Evolutionary conservation across 371 early-diverging fungal species (phyloP), one percentile per base, ranked within the genome.

Genomic region (Mucor mucedo): DNA sequence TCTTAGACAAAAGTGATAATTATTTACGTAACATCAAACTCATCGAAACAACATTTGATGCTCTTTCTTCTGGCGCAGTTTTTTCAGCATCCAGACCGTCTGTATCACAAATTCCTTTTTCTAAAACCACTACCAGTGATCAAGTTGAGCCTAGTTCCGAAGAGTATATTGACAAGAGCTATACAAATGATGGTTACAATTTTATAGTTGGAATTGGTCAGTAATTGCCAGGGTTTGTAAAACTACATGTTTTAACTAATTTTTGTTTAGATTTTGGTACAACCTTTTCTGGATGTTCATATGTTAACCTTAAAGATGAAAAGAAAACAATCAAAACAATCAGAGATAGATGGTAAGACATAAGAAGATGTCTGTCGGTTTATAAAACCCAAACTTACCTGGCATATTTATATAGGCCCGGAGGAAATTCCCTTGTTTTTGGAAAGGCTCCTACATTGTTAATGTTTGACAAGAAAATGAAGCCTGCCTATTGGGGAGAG

Each of bases 221-320:
- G 45, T 45, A 11, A 28, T 4, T 2, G 40, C 14, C 44, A 29
- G 3, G 21, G 21, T 21, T 21, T 21, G 21, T 21, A 16, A 21
- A 10, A 33, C 16, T 30, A 32, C 16, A 32, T 29, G 29, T 11
- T 56, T 32, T 9, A 42, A 41, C 29, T 10, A 27, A 41, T 41
- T 35, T 42, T 61, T 7, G 5, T 21, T 10, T 72, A 72, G 84
- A 84, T 75, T 84, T 84, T 72, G 84, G 82, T 40, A 81, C 82
- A 27, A 82, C 84, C 1, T 81, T 71, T 57, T 81, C 82, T 21
- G 77, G 77, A 32, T 77, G 77, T 33, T 73, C 71, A 32, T 77
- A 71, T 56, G 68, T 70, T 38, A n/a, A 56, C 9, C n/a, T 32
- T 32, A 39, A 35, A 33, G 11, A 4, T 0, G 10, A 21, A 21